Conservation (phyloP, 2,329 filamentous ascomycete genomes). For the Acephala macrosclerotiorum region DNA sequence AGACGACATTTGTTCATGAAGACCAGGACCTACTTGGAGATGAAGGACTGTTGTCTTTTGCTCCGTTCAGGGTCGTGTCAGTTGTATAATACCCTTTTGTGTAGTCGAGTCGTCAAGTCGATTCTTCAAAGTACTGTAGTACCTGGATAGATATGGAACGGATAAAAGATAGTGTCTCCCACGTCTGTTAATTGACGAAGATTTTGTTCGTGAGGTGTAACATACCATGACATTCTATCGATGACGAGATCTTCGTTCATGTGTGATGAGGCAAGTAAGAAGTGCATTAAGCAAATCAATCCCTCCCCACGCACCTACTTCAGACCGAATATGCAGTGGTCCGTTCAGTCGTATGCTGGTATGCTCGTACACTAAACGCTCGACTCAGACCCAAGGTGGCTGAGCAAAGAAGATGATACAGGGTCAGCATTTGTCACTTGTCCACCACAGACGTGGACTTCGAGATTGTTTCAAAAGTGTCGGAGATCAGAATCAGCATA, state of each 20-base stretch:
- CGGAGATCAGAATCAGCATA: slow-evolving; percentile 14
- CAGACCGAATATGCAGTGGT: slow-evolving; percentile 17
- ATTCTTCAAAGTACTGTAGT: slow-evolving; percentile 1
- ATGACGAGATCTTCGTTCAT: neutral
- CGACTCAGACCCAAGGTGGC: neutral
- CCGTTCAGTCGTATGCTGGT: neutral
- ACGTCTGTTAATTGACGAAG: neutral
- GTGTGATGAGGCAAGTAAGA: neutral
- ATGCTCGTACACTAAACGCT: slow-evolving; percentile 4
- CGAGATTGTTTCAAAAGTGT: slow-evolving; percentile 30
- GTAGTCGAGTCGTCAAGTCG: neutral
- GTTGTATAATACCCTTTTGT: slow-evolving; percentile 26
- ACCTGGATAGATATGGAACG: slow-evolving; percentile 1
- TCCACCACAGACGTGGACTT: slow-evolving; percentile 9
- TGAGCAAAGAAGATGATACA: slow-evolving; percentile 9
- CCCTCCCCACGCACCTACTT: slow-evolving; percentile 10
- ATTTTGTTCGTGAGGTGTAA: neutral
- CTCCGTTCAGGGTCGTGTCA: slow-evolving; percentile 15
- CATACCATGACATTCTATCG: neutral
- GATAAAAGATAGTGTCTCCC: slow-evolving; percentile 21
- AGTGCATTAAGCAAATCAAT: slow-evolving; percentile 10
- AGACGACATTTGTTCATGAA: slow-evolving; percentile 23
- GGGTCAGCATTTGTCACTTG: slow-evolving; percentile 18
- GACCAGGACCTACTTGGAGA: slow-evolving; percentile 21
- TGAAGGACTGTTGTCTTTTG: slow-evolving; percentile 9